phyloP scores from a whole-genome alignment of 805 yeast species.

The Candida cerambycidarum region DNA sequence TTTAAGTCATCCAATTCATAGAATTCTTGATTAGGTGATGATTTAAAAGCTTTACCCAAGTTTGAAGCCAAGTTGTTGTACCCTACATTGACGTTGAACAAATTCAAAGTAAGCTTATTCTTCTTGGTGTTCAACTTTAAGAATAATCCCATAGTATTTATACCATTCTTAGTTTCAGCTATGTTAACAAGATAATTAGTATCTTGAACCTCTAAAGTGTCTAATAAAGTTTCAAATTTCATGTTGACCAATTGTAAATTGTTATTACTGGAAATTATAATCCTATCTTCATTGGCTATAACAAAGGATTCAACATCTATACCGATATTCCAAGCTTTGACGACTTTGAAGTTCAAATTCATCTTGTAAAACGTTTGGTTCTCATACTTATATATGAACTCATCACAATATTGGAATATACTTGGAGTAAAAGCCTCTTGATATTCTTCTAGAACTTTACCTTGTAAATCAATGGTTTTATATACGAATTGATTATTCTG shows the following conservation, averaged over 20 bases:
- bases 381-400: constrained; percentile 10
- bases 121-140: constrained; percentile 42
- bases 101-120: constrained; percentile 43
- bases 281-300: constrained; percentile 45
- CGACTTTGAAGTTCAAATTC: constrained; percentile 8
- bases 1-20: constrained; percentile 5
- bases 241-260: constrained; percentile 46
- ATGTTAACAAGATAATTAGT: constrained; percentile 20
- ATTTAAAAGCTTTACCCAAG: constrained; percentile 57
- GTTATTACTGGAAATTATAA: constrained; percentile 42
- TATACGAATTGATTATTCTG: constrained; percentile 18
- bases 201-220: constrained; percentile 24
- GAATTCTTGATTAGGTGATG: not conserved
- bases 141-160: constrained; percentile 43
- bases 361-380: constrained; percentile 9
- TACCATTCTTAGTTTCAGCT: constrained; percentile 41
- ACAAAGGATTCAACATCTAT: constrained; percentile 25
- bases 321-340: constrained; percentile 7
- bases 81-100: constrained; percentile 59
- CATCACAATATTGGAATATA: constrained; percentile 10
- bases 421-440: constrained; percentile 6
- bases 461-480: constrained; percentile 23
- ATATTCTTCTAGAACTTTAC: constrained; percentile 3
- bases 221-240: constrained; percentile 42
- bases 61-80: constrained; percentile 67